A percentile compares a stretch with the other conserved stretches of the same genome.
These are phyloP conservation scores for Myxozyma geophila DNA, from an alignment of 805 yeast genomes.

Conservation along the genomic window DNA sequence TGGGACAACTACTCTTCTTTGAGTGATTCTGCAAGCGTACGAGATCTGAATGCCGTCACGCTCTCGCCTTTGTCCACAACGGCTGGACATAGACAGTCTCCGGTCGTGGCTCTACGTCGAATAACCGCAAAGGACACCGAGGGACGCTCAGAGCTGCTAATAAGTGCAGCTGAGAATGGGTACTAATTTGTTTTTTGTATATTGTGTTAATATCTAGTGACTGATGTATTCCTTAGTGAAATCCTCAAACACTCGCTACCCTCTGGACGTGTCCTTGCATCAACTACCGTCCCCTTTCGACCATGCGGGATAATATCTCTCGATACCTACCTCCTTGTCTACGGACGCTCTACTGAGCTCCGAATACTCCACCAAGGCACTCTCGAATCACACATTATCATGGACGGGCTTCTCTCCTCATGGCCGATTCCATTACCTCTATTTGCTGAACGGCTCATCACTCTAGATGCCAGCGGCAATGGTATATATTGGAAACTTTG, in stretches of 20 bases:
- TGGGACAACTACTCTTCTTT: slow-evolving; percentile 23
- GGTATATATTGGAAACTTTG: slow-evolving; percentile 37
- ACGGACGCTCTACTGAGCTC: slow-evolving; percentile 35
- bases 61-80: slow-evolving; percentile 32
- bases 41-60: not conserved
- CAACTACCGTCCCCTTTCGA: slow-evolving; percentile 34
- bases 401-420: slow-evolving; percentile 29
- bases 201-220: not conserved
- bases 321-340: slow-evolving; percentile 28
- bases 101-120: slow-evolving; percentile 30
- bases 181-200: not conserved
- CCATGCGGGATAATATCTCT: slow-evolving; percentile 29
- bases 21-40: not conserved
- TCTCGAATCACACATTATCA: slow-evolving; percentile 30
- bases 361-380: slow-evolving; percentile 33
- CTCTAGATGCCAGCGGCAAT: slow-evolving; percentile 29
- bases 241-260: slow-evolving; percentile 36
- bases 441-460: slow-evolving; percentile 35
- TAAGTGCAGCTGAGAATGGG: slow-evolving; percentile 35
- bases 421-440: slow-evolving; percentile 37
- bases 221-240: slow-evolving; percentile 15
- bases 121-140: slow-evolving; percentile 35
- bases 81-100: slow-evolving; percentile 34
- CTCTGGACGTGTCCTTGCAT: slow-evolving; percentile 33
- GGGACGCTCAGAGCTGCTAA: slow-evolving; percentile 33